Percentiles rank a stretch among this genome's conserved stretches.
These are phyloP conservation scores for Cyclotella atomus DNA, from an alignment of 108 stramenopile genomes.

Conservation along the genomic window DNA sequence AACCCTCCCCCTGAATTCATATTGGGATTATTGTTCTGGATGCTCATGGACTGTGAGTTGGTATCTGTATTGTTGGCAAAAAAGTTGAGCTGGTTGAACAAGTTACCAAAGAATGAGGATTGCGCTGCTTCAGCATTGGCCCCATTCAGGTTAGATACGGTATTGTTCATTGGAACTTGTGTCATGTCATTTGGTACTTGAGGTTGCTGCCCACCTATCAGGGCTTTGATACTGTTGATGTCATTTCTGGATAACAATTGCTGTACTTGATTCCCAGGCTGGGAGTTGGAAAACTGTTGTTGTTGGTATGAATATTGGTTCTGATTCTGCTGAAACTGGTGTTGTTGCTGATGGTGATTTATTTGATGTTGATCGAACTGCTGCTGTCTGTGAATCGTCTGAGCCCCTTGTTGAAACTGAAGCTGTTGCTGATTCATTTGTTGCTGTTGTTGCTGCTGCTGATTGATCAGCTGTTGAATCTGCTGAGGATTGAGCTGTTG, in stretches of 20 bases:
- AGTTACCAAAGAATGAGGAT: constrained; percentile 6
- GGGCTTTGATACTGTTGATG: not conserved
- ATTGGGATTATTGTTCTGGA: not conserved
- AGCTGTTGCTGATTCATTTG: not conserved
- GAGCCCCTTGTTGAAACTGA: not conserved
- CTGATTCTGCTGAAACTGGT: not conserved
- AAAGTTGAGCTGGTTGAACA: constrained; percentile 13
- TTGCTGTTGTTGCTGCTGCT: constrained; percentile 9
- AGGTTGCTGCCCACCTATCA: not conserved
- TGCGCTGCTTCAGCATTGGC: not conserved
- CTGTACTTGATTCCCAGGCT: not conserved
- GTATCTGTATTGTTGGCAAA: not conserved
- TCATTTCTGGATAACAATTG: not conserved
- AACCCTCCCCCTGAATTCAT: not conserved
- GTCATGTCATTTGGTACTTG: not conserved
- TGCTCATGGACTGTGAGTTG: not conserved
- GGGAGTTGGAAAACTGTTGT: not conserved
- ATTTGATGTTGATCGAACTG: not conserved
- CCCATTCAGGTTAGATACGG: not conserved
- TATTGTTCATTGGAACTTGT: not conserved
- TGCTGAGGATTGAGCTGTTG: constrained; percentile 8
- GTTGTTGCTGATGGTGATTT: not conserved
- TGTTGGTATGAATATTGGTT: not conserved
- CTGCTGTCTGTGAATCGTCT: not conserved
- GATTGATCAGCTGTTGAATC: constrained; percentile 2